Evolutionary conservation across 805 yeast genomes (phyloP), one percentile per base, ranked within the genome.

Genomic region (Yarrowia alimentaria): DNA sequence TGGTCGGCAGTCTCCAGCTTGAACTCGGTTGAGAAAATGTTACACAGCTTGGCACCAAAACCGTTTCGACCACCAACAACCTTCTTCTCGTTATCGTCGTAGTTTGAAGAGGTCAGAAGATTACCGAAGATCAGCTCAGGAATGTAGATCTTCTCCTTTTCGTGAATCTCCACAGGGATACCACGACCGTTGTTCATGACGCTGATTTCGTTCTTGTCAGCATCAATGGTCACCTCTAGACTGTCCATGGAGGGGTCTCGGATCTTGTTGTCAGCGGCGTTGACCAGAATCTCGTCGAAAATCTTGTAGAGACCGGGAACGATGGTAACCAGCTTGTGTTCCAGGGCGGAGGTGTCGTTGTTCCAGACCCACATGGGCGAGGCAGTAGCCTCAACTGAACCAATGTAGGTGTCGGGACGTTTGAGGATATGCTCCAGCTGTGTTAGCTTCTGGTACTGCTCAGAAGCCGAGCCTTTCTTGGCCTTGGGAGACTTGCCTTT

Each of bases 31-130:
- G 96, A 88, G 66, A 91, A 93, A 56, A 93, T 93, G 66, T 93
- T 93, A 78, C 99, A 93, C 52, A 93, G 68, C 63, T 93, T 93
- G 42, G 99, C 99, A 68, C 99, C 99, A 64, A 81, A 93, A 56
- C 99, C 99, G 65, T 93, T 93, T 73, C 99, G 81, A 67, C 99
- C 99, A 72, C 99, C 99, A 2, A 95, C 87, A 25, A 93, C 97
- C 67, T 93, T 93, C 68, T 87, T 86, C 62, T 93, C 86, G 56
- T 91, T 79, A 65, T 93, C 99, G 65, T 93, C 96, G 66, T 93
- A 93, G 68, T 93, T 93, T 20, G 96, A 86, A 1, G 98, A 90
- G 0, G 99, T 93, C 57, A 93, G 77, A 55, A 93, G 75, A 62
- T 93, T 88, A 51, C 99, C 99, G 68, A 93, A 93, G 60, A 93